phyloP scores from a whole-genome alignment of 352 stramenopile species.

The Globisporangium okanoganense region DNA sequence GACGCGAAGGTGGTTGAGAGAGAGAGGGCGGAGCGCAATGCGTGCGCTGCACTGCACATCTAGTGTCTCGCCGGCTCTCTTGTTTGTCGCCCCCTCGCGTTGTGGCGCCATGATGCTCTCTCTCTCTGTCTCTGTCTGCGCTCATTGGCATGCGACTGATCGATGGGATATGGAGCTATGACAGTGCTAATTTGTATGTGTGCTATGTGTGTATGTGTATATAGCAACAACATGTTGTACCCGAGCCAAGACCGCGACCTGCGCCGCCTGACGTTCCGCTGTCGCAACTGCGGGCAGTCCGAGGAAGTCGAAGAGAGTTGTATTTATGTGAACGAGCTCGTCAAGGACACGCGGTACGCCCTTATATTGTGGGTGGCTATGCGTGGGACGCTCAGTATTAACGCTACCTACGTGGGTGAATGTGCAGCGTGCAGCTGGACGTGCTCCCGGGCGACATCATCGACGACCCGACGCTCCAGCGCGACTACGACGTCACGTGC shows the following conservation, averaged over 20 bases:
- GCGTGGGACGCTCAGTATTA: background rate
- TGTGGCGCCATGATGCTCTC: background rate
- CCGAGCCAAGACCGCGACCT: conserved; percentile 86
- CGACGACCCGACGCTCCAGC: conserved; percentile 86
- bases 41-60: too few relatives aligned
- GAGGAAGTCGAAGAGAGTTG: conserved; percentile 87
- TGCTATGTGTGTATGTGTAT: background rate
- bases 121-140: background rate
- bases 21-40: background rate
- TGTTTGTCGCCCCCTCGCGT: background rate
- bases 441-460: conserved; percentile 84
- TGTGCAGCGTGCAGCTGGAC: conserved; percentile 69
- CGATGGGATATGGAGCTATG: background rate
- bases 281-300: conserved; percentile 82
- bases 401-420: too few relatives aligned
- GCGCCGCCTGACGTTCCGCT: conserved; percentile 81
- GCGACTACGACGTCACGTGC: conserved; percentile 82
- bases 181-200: background rate
- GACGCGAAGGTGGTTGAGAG: background rate
- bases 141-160: background rate
- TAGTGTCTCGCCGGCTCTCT: background rate
- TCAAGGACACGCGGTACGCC: conserved; percentile 81
- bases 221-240: conserved; percentile 91
- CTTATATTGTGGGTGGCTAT: background rate
- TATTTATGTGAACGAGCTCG: conserved; percentile 91